Evolutionary conservation across 75 land plant genomes (phyloP).

Genomic region (Cupressus sempervirens): DNA sequence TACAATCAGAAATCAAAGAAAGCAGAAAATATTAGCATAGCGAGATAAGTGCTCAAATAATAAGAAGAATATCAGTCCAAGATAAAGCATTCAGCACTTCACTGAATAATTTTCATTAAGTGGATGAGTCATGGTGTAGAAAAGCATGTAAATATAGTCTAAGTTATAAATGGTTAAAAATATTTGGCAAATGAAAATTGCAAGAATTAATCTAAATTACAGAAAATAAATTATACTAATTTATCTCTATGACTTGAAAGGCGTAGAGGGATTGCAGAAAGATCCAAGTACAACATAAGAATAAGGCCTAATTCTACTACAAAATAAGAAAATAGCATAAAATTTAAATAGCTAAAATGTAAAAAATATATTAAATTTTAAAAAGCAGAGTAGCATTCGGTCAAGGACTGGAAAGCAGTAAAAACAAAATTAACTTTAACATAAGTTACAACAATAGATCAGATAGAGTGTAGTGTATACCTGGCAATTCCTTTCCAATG

Average conservation of each 20-base stretch:
- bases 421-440: background rate
- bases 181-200: background rate
- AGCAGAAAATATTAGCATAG: background rate
- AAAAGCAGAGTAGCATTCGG: background rate
- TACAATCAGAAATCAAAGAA: background rate
- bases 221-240: background rate
- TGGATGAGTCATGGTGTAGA: background rate
- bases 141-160: background rate
- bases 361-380: background rate
- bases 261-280: background rate
- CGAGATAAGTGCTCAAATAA: background rate
- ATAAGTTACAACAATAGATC: background rate
- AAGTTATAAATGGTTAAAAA: background rate
- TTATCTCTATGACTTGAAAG: too few relatives aligned
- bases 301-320: background rate
- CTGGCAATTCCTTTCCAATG: constrained; percentile 35
- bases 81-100: background rate
- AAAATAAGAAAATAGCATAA: background rate
- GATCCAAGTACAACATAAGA: background rate
- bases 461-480: constrained; percentile 12
- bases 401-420: background rate
- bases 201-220: background rate
- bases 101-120: too few relatives aligned
- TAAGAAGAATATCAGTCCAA: background rate
- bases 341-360: too few relatives aligned